Percentiles rank a stretch among this genome's conserved stretches.
Conservation (phyloP, 257 asterid genomes). For the Nicotiana knightiana region DNA sequence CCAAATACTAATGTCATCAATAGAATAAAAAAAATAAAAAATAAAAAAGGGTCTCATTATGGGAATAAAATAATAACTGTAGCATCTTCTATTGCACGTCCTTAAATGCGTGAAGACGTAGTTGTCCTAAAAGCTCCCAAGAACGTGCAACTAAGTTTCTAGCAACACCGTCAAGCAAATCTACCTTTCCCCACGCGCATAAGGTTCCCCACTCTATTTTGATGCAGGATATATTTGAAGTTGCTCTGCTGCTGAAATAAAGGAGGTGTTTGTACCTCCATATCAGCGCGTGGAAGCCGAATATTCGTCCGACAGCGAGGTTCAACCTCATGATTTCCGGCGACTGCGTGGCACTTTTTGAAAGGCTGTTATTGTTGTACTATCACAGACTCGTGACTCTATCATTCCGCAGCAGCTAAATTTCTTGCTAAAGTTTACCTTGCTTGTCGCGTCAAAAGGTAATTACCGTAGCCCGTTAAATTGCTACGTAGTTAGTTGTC, state of each 20-base stretch:
- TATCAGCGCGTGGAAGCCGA: background rate
- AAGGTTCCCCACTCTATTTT: background rate
- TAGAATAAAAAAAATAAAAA: no score
- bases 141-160: slow-evolving; percentile 13
- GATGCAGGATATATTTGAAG: background rate
- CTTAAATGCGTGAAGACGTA: slow-evolving; percentile 11
- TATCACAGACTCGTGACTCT: background rate
- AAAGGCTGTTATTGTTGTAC: background rate
- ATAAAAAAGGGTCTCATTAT: background rate
- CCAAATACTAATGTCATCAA: no score
- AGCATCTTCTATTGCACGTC: slow-evolving; percentile 15
- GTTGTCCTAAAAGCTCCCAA: slow-evolving; percentile 10
- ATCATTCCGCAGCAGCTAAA: background rate
- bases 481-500: background rate
- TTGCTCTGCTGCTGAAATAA: no score
- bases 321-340: background rate
- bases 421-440: background rate
- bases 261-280: background rate
- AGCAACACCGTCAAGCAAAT: background rate
- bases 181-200: background rate
- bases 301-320: background rate
- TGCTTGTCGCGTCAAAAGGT: background rate
- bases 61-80: background rate
- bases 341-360: background rate
- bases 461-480: background rate